phyloP scores from a whole-genome alignment of 192 early-diverging fungal genomes.

The Coemansia sp. region DNA sequence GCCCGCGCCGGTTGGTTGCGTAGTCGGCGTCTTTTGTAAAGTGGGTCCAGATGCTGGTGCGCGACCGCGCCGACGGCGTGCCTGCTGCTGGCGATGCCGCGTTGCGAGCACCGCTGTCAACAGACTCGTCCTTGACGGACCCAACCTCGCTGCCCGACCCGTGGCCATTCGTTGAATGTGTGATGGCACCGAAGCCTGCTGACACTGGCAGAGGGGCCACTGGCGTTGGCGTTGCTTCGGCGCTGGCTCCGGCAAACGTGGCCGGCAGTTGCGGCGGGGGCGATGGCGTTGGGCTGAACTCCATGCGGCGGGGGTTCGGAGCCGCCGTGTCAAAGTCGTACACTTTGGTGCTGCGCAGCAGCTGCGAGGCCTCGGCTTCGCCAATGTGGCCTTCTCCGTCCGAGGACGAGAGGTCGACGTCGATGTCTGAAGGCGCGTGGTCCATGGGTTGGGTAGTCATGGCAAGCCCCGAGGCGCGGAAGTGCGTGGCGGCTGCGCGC shows the following conservation, averaged over 20 bases:
- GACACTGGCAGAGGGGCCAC: background rate
- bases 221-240: constrained; percentile 3
- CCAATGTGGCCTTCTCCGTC: constrained; percentile 29
- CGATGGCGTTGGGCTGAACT: constrained; percentile 52
- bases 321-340: constrained; percentile 27
- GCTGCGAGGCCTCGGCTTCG: constrained; percentile 42
- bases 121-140: constrained; percentile 32
- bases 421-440: constrained; percentile 50
- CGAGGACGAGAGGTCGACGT: constrained; percentile 51
- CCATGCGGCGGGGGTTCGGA: constrained; percentile 41
- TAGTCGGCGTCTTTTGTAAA: constrained; percentile 53
- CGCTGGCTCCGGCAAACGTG: background rate
- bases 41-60: constrained; percentile 53
- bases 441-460: constrained; percentile 54
- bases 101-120: constrained; percentile 37
- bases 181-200: background rate
- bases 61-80: constrained; percentile 37
- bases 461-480: constrained; percentile 12
- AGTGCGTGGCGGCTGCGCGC: constrained; percentile 32
- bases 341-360: constrained; percentile 28
- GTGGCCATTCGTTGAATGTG: constrained; percentile 17
- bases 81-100: constrained; percentile 31
- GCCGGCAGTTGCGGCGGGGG: constrained; percentile 22
- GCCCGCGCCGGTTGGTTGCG: constrained; percentile 52
- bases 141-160: constrained; percentile 34